phyloP scores from a whole-genome alignment of 1,284 basidiomycete genomes.

The Irpex sp. region DNA sequence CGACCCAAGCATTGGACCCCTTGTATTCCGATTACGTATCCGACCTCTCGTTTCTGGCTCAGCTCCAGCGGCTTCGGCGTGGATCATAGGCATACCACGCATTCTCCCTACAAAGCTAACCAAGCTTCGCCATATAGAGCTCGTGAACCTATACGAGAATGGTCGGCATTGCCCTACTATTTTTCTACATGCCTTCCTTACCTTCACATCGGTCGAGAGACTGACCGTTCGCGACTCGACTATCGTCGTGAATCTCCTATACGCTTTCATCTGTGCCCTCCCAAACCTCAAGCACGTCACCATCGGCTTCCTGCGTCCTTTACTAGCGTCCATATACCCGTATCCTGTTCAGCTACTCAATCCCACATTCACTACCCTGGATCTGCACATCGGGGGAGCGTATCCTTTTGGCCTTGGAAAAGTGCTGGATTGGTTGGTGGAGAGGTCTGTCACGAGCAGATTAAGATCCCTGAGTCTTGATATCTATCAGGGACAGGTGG shows the following conservation, averaged over 20 bases:
- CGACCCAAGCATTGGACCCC: background rate
- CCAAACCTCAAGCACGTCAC: background rate
- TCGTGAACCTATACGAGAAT: background rate
- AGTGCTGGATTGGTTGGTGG: background rate
- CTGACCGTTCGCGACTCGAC: background rate
- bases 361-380: background rate
- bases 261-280: background rate
- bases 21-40: background rate
- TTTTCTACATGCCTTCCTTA: background rate
- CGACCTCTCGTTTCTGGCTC: background rate
- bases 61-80: background rate
- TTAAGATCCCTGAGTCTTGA: background rate
- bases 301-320: background rate
- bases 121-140: background rate
- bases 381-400: background rate
- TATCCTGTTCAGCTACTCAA: background rate
- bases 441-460: background rate
- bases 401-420: background rate
- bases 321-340: background rate
- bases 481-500: background rate
- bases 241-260: background rate
- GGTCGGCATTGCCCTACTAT: background rate
- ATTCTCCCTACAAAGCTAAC: background rate
- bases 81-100: background rate
- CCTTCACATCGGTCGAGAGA: background rate